phyloP scores from a whole-genome alignment of 73 alveolate genomes.

The Paramecium tetraurelia region DNA sequence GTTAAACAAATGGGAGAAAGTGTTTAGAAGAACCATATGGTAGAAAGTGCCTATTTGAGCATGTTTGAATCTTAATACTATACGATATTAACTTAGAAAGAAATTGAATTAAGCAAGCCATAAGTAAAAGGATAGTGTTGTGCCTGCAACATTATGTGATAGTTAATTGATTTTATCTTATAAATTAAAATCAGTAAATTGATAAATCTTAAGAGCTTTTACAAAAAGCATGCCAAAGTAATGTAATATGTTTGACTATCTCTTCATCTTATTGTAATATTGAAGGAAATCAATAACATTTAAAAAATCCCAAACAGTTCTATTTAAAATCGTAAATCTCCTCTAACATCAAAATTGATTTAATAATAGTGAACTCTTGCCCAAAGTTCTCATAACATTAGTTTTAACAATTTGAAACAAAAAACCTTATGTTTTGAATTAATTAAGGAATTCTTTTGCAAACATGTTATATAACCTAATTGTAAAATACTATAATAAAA shows the following conservation, averaged over 20 bases:
- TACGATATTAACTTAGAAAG: not conserved
- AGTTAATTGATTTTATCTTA: not conserved
- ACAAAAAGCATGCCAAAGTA: too few species aligned
- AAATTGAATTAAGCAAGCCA: not conserved
- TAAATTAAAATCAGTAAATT: not conserved
- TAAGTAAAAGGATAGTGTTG: not conserved
- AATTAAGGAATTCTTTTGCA: too few species aligned
- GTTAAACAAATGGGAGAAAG: not conserved
- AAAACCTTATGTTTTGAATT: too few species aligned
- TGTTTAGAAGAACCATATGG: not conserved
- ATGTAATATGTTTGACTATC: too few species aligned
- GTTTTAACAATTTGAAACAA: too few species aligned
- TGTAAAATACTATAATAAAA: too few species aligned
- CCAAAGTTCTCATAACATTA: too few species aligned
- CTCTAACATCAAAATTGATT: not conserved
- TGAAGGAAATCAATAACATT: not conserved
- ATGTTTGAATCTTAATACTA: constrained; percentile 2
- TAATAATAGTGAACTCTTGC: too few species aligned
- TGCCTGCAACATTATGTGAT: constrained; percentile 4
- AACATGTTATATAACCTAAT: too few species aligned
- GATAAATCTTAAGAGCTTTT: not conserved
- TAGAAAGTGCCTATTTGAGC: not conserved
- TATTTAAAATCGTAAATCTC: not conserved
- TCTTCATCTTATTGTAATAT: too few species aligned
- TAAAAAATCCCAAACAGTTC: not conserved